Base-by-base conservation (phyloP, 805 yeast genomes). In the Candida xiaguanensis region DNA sequence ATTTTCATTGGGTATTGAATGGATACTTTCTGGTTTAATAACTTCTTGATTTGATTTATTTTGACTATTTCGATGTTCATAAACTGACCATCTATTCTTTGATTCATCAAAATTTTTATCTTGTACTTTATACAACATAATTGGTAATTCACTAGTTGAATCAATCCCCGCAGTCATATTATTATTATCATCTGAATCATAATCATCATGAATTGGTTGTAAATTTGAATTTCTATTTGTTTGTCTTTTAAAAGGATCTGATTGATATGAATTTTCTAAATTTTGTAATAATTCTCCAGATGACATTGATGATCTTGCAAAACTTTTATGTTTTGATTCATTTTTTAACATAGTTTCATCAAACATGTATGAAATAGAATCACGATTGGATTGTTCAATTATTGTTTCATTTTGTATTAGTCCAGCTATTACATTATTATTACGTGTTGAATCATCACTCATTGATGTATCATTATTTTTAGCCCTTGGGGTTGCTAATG, bases 221-320 rank as follows among this genome's bases (percentile, higher is more conserved):
- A 23, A n/a, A 25, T 9, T 24, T 32, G 28, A 32, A 5, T 22
- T 24, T 34, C 26, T 22, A 11, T 18, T 22, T 17, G 4, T 6
- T 34, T 22, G 29, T 34, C 23, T 34, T 24, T 34, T 22, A n/a
- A 16, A 34, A 8, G 30, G 17, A 17, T 23, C 23, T 5, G 23
- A 12, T 13, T 34, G 16, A 17, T 34, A 20, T 29, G 31, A 45
- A 24, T 35, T 49, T 17, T 39, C 38, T 43, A 31, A 54, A 41
- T 40, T 45, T 39, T 45, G 63, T 42, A 61, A 42, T 35, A 65
- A 46, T 44, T 62, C 67, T 3, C 65, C 66, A 1, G 61, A 52
- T 4, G 62, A 55, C 34, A 58, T 30, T 28, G 60, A 53, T 7
- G 52, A 47, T 25, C 56, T 39, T 38, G 31, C 43, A 38, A 18